Evolutionary conservation across 2,329 filamentous ascomycete genomes (phyloP), one percentile per base, ranked within the genome.

Genomic region (Aspergillus novoparasiticus): DNA sequence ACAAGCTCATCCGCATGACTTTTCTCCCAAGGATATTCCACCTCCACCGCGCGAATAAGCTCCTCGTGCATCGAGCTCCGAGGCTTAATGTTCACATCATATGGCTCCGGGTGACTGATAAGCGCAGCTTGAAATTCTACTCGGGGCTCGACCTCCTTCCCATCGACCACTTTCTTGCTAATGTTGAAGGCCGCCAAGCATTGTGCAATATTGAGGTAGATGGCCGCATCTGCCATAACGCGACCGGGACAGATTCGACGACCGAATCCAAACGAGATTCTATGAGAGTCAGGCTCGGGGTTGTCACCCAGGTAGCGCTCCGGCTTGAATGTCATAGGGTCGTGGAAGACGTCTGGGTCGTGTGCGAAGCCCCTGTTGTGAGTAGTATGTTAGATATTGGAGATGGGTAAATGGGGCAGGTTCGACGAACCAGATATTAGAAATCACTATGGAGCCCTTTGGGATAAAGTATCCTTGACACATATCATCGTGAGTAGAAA

Each of bases 301-400:
- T 74, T 64, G 0, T 68, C 69, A 1, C 66, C 66, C 1, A 82
- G 62, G 63, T 79, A 81, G 2, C 82, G 76, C 21, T 81, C 79
- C 0, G 82, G 82, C 0, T 76, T 74, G 74, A 83, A 84, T 0
- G 46, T 59, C 67, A 75, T 73, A 0, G 79, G 76, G 2, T 78
- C 71, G 6, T 63, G 68, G 59, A 80, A 81, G 3, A 76, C 64
- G 0, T 64, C 53, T 11, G 76, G 73, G 53, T 82, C 78, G 46
- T 79, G 78, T 1, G 73, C 74, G 70, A 77, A 83, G 68, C 55
- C 79, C 78, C 73, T 81, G 10, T 43, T 76, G 39, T 2, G 21
- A 41, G n/a, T 19, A 26, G 4, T 14, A 19, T 16, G 19, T 51
- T 51, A 51, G 48, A n/a, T 12, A 34, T 0, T 8, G 2, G 5